Evolutionary conservation across 2,329 filamentous ascomycete genomes (phyloP), one percentile per base, ranked within the genome.

Genomic region (Pseudogymnoascus sp.): DNA sequence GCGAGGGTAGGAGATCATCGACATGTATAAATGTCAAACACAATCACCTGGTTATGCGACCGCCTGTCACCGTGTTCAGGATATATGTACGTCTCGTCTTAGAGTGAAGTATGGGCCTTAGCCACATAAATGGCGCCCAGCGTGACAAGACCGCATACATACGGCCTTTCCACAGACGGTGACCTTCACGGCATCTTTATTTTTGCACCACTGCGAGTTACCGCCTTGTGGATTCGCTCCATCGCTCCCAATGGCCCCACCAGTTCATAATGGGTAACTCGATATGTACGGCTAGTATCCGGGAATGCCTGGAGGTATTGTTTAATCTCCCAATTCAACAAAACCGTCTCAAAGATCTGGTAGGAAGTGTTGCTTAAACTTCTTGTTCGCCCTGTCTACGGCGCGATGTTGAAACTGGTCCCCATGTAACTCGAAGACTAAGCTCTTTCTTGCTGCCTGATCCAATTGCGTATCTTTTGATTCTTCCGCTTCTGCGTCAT

Each of bases 301-400:
- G 14, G 51, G 25, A n/a, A n/a, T 14, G 28, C 10, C 28, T 13
- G 25, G 48, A 21, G 51, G 51, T 34, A 21, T 31, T 57, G 28
- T 34, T 57, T 16, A 54, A 57, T 57, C 5, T 34, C 28, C 51
- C 10, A 34, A 7, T 34, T 57, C 28, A 14, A 8, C 25, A 57
- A 57, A 8, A 16, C 10, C 5, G 13, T 31, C 14, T 89, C 79
- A 96, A 13, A 96, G 75, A 68, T 90, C 86, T 60, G 86, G 82
- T 67, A 92, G 80, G 71, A 90, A 92, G 73, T 93, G 92, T 73
- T 85, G 82, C 77, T 95, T 96, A 77, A 96, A 96, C 78, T 96
- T 98, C 78, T 86, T 92, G 71, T 90, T 96, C 60, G 92, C 91
- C 21, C 95, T 81, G 74, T 98, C 93, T 14, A 89, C 86, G 2